A percentile compares a stretch with the other conserved stretches of the same genome.
phyloP scores from a whole-genome alignment of 2,329 filamentous ascomycete species.

The Arthroderma sp. region DNA sequence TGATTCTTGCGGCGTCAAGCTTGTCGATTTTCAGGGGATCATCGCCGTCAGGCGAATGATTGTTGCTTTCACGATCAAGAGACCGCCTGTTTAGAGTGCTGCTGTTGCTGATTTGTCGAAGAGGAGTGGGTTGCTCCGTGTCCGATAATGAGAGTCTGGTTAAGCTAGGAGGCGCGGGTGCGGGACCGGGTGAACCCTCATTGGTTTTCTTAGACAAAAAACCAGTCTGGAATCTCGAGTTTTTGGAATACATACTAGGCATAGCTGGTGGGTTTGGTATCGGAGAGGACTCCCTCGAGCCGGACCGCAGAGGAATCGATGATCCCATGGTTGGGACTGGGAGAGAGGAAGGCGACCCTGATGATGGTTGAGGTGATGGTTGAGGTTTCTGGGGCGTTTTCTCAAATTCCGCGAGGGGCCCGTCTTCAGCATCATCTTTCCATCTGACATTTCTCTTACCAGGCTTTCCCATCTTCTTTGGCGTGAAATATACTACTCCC shows the following conservation, averaged over 20 bases:
- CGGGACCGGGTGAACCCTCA: slow-evolving; percentile 47
- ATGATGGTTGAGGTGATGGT: slow-evolving; percentile 44
- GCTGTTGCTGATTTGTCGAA: slow-evolving; percentile 42
- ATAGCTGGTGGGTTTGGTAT: slow-evolving; percentile 43
- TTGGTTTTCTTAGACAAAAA: slow-evolving; percentile 62
- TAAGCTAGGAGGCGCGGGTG: slow-evolving; percentile 44
- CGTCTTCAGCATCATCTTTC: slow-evolving; percentile 76
- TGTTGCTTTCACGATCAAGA: slow-evolving; percentile 26
- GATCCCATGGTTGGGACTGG: slow-evolving; percentile 40
- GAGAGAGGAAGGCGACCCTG: slow-evolving; percentile 29
- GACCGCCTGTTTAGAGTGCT: slow-evolving; percentile 40
- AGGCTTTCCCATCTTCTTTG: slow-evolving; percentile 53
- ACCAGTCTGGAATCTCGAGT: slow-evolving; percentile 74
- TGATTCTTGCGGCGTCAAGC: slow-evolving; percentile 43
- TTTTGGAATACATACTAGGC: slow-evolving; percentile 51
- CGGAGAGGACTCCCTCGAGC: slow-evolving; percentile 42
- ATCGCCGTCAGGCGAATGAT: slow-evolving; percentile 24
- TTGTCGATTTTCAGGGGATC: slow-evolving; percentile 36
- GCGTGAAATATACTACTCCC: slow-evolving; percentile 67
- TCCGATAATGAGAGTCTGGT: slow-evolving; percentile 51
- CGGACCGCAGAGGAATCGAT: slow-evolving; percentile 35
- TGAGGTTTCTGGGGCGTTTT: slow-evolving; percentile 68
- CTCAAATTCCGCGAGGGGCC: slow-evolving; percentile 77
- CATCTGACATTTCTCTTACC: slow-evolving; percentile 70
- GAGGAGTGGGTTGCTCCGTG: slow-evolving; percentile 40